Conservation (phyloP, 129 eudicot genomes). For the Tanacetum coccineum region DNA sequence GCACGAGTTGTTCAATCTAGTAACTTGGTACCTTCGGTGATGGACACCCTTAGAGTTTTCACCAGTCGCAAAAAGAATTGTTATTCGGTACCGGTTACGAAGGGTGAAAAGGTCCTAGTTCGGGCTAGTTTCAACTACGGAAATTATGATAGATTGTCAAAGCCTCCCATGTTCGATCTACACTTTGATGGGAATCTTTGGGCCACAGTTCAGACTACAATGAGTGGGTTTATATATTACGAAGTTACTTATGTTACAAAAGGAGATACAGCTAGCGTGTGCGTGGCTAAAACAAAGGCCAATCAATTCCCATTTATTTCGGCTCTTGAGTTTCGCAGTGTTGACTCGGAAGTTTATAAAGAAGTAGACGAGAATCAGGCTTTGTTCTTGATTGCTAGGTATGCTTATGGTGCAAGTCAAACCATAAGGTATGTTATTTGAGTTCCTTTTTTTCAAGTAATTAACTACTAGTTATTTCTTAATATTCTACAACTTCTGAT, state of each 20-base stretch:
- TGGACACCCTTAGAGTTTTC: conserved; percentile 29
- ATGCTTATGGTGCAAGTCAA: conserved; percentile 28
- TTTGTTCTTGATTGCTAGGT: conserved; percentile 22
- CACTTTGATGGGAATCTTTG: conserved; percentile 38
- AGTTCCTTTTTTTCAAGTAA: background rate
- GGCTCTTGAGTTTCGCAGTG: conserved; percentile 31
- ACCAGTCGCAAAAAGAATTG: conserved; percentile 27
- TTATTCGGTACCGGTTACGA: conserved; percentile 16
- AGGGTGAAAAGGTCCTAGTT: conserved; percentile 24
- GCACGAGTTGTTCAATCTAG: conserved; percentile 23
- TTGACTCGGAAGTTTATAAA: conserved; percentile 17
- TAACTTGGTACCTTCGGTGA: conserved; percentile 12
- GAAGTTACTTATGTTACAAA: conserved; percentile 35
- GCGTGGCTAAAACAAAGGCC: conserved; percentile 35
- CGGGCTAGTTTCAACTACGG: conserved; percentile 34
- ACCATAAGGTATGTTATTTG: conserved; percentile 20
- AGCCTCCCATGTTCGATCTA: conserved; percentile 34
- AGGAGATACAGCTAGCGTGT: conserved; percentile 24
- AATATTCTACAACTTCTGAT: background rate
- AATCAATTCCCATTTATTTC: conserved; percentile 33
- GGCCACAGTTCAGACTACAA: conserved; percentile 22
- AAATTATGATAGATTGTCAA: conserved; percentile 34
- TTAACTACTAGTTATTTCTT: background rate
- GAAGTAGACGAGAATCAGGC: conserved; percentile 20
- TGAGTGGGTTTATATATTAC: background rate